phyloP scores from a whole-genome alignment of 2,329 filamentous ascomycete species.

The Lachnellula cervina region DNA sequence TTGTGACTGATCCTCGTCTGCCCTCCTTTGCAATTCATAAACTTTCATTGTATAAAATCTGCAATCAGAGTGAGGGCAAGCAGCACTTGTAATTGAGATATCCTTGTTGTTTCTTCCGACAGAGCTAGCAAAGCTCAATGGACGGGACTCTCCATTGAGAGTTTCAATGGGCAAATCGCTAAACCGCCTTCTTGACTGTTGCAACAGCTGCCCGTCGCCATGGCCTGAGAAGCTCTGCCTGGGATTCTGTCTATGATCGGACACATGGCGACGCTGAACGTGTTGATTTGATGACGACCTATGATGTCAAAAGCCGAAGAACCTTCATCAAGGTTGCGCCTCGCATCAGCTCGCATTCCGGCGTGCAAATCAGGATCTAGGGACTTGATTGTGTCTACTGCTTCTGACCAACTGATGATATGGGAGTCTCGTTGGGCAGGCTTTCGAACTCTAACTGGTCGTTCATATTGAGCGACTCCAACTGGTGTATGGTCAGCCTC shows the following conservation, averaged over 20 bases:
- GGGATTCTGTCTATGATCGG: neutral
- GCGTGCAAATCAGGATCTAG: conserved; percentile 26
- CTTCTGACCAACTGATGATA: conserved; percentile 29
- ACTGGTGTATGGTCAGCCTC: neutral
- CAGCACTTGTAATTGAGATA: conserved; percentile 3
- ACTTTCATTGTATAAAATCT: conserved; percentile 5
- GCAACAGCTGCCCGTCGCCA: neutral
- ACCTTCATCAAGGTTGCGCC: conserved; percentile 3
- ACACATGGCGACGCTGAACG: neutral
- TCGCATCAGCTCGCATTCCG: conserved; percentile 23
- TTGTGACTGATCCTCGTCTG: conserved; percentile 23
- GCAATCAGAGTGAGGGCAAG: conserved; percentile 26
- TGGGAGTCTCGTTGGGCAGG: conserved; percentile 24
- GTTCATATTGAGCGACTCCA: neutral
- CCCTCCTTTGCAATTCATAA: conserved; percentile 19
- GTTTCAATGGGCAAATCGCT: neutral
- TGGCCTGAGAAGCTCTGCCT: neutral
- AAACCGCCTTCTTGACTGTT: neutral
- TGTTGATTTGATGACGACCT: conserved; percentile 2
- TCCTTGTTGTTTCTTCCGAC: neutral
- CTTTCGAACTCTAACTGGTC: conserved; percentile 18
- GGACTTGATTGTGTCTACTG: conserved; percentile 24
- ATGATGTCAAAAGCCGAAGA: conserved; percentile 3
- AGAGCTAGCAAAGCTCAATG: neutral
- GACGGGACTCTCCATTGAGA: neutral